Percentiles rank a stretch among this genome's conserved stretches.
Evolutionary conservation across 2,329 filamentous ascomycete species (phyloP).

Genomic region (Metarhizium anisopliae): DNA sequence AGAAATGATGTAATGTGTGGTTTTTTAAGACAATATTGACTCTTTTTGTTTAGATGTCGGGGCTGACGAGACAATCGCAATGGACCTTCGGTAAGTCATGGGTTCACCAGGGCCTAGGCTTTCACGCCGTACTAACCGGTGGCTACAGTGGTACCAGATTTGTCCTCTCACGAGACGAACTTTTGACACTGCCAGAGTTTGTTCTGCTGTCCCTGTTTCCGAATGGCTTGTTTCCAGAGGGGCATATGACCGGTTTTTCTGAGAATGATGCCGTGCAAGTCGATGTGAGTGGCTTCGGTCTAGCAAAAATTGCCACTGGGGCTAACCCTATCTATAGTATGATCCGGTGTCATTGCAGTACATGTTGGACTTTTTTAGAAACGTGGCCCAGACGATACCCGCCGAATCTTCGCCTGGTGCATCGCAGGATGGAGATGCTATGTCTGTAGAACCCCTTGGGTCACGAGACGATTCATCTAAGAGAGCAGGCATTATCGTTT

Average conservation of each 20-base stretch:
- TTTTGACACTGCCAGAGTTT: slow-evolving; percentile 93
- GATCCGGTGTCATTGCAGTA: slow-evolving; percentile 94
- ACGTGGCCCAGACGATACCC: slow-evolving; percentile 92
- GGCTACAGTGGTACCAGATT: slow-evolving; percentile 74
- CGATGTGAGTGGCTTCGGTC: slow-evolving; percentile 61
- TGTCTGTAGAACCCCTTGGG: slow-evolving; percentile 64
- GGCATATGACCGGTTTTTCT: slow-evolving; percentile 86
- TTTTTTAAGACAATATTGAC: background rate
- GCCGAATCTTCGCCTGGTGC: slow-evolving; percentile 59
- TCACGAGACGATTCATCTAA: slow-evolving; percentile 66
- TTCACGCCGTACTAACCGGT: slow-evolving; percentile 16
- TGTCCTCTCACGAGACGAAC: slow-evolving; percentile 86
- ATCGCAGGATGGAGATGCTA: slow-evolving; percentile 52
- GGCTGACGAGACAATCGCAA: slow-evolving; percentile 86
- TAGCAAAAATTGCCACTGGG: background rate
- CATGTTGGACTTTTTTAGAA: slow-evolving; percentile 98
- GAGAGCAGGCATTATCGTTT: slow-evolving; percentile 94
- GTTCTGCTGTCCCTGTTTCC: slow-evolving; percentile 96
- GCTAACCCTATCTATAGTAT: slow-evolving; percentile 52
- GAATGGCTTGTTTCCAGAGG: slow-evolving; percentile 95
- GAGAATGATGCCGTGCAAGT: slow-evolving; percentile 94
- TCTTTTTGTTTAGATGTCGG: slow-evolving; percentile 52
- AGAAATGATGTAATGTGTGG: slow-evolving; percentile 13
- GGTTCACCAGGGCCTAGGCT: background rate
- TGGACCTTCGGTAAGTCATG: slow-evolving; percentile 73